Evolutionary conservation across 306 rosid genomes (phyloP), one percentile per base, ranked within the genome.

Genomic region (Rosa persica): DNA sequence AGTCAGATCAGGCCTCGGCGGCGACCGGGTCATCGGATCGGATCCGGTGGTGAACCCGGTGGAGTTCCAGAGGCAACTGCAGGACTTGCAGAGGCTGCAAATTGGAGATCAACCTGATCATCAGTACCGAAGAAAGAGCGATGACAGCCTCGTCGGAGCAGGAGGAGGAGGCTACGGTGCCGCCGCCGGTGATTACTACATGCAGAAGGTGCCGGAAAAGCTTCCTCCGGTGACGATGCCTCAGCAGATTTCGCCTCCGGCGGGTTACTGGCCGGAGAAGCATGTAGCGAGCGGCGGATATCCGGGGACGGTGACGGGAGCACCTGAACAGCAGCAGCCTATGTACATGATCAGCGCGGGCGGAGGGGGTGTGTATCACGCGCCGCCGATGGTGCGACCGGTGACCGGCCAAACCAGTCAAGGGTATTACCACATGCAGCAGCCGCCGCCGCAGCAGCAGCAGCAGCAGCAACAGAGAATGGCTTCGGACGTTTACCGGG

Each of bases 1-100:
- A 5, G 11, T 55, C 2, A 82, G 91, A 70, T 52, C 79, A 42
- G 74, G 22, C 58, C 83, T 46, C 2, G 40, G 64, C 2, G 40
- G 64, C 12, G 90, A 88, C 62, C 89, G 91, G 76, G 89, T 83
- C 5, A 1, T 73, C 1, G 88, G 79, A 13, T 75, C 93, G 64
- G 94, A 88, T 74, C 91, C 88, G 13, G 70, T 52, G 0, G 25
- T 76, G 76, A 80, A 73, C 77, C 82, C 84, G 79, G 36, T 81
- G n/a, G 98, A 87, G 57, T 79, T 91, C 67, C 98, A 87, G 76
- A 79, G 97, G 67, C 97, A 89, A 51, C 72, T 91, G 69, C 95
- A 87, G 12, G 65, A 58, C 7, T 23, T 58, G 36, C 65, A 58
- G 83, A 88, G 88, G 64, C 60, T 90, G 60, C 97, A 90, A 57